phyloP scores from a whole-genome alignment of 164 flowering plant species.

The Umbilicus rupestris region DNA sequence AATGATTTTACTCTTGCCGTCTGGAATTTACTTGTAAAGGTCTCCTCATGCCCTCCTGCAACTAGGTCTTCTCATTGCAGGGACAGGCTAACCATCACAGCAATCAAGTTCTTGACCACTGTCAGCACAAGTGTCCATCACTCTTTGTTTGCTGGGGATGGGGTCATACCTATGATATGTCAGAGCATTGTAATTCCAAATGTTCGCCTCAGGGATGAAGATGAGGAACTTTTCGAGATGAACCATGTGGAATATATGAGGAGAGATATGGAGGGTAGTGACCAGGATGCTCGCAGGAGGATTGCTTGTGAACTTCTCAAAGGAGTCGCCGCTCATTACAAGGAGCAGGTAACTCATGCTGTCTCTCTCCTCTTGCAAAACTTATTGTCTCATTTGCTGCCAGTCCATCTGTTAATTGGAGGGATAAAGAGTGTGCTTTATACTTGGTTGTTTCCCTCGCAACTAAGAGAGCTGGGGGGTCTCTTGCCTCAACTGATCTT shows the following conservation, averaged over 20 bases:
- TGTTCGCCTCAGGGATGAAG: conserved; percentile 80
- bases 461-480: conserved; percentile 58
- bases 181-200: conserved; percentile 82
- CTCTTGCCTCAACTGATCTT: conserved; percentile 60
- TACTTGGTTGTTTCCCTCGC: conserved; percentile 85
- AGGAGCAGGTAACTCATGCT: conserved; percentile 45
- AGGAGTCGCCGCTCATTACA: conserved; percentile 70
- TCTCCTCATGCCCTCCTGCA: conserved; percentile 34
- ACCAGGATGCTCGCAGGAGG: conserved; percentile 87
- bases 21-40: conserved; percentile 56
- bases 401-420: conserved; percentile 75
- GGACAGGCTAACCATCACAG: conserved; percentile 62
- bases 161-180: conserved; percentile 53
- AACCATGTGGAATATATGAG: conserved; percentile 81
- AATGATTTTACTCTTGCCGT: conserved; percentile 62
- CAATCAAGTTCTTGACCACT: conserved; percentile 75
- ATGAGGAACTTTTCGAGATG: conserved; percentile 89
- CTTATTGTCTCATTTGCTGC: conserved; percentile 43
- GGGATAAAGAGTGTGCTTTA: conserved; percentile 93
- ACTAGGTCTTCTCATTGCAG: conserved; percentile 15
- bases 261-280: conserved; percentile 95
- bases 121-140: conserved; percentile 81
- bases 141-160: conserved; percentile 45
- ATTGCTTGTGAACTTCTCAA: conserved; percentile 91
- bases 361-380: conserved; percentile 55